Evolutionary conservation across 148 eudicot species (phyloP), one percentile per base, ranked within the genome.

Genomic region (Vaccinium vitisidaea): DNA sequence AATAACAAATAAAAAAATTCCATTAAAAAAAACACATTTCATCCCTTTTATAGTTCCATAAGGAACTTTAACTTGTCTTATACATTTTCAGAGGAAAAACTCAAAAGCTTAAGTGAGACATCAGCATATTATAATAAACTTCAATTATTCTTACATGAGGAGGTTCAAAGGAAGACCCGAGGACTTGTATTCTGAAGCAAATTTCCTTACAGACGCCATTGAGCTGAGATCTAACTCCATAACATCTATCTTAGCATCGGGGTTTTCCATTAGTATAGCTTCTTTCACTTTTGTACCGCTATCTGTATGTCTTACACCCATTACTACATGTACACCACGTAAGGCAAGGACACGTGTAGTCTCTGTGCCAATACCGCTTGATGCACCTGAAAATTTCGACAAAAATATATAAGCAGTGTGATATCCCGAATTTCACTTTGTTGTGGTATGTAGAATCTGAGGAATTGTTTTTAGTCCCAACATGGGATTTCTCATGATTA

Each of bases 211-310:
- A 46, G 98, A 94, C 16, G 87, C 94, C 88, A 94, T 49, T 16
- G 99, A 95, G 79, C 95, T 87, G 74, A 97, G 98, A 88, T 97
- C 98, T 87, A 97, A 89, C 89, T 93, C 93, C 94, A 91, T 91
- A 39, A 95, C 92, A 88, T 94, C 98, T 83, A 97, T 86, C 87
- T 91, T 95, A 87, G 98, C 99, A 86, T 86, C 49, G 6, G 93
- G 92, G 61, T 88, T 89, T 84, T 92, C 92, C 83, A 87, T 83
- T 27, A 94, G 86, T 85, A 97, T 91, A 30, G 86, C 84, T 77
- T 91, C 93, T 92, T 86, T 95, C 58, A 94, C 95, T 80, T 87
- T 80, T 83, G n/a, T 84, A 19, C 98, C 98, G 77, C 88, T 86
- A 27, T 87, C 90, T 75, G 88, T 80, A 86, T 67, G 27, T 67